Evolutionary conservation across 1,284 basidiomycete genomes (phyloP).

Genomic region (Cutaneotrichosporon cutaneum): DNA sequence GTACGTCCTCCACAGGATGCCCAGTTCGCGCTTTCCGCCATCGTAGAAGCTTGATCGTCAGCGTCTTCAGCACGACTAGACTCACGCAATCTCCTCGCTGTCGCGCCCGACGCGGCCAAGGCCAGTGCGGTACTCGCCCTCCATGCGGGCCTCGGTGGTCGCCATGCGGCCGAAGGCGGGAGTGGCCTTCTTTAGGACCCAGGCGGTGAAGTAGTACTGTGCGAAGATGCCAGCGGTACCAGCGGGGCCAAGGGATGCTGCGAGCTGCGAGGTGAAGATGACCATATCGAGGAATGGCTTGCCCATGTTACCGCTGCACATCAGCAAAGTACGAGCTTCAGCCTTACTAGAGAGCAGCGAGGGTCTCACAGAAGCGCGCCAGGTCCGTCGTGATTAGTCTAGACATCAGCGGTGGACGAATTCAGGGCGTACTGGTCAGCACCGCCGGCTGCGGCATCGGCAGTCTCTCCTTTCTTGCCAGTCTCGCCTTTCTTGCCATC

Average conservation of each 20-base stretch:
- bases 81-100: constrained; percentile 87
- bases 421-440: constrained; percentile 64
- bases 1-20: constrained; percentile 79
- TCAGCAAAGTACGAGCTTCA: constrained; percentile 22
- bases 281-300: constrained; percentile 90
- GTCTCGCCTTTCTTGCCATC: constrained; percentile 12
- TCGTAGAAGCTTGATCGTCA: constrained; percentile 75
- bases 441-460: constrained; percentile 60
- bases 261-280: constrained; percentile 90
- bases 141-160: constrained; percentile 76
- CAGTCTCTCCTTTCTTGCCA: constrained; percentile 10
- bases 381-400: constrained; percentile 89
- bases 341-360: constrained; percentile 81
- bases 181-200: constrained; percentile 78
- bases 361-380: constrained; percentile 81
- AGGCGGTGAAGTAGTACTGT: constrained; percentile 83
- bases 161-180: constrained; percentile 92
- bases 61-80: constrained; percentile 25
- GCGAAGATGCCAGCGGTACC: constrained; percentile 74
- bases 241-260: constrained; percentile 72
- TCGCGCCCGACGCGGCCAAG: constrained; percentile 86
- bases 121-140: constrained; percentile 86
- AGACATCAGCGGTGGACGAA: constrained; percentile 31
- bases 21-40: constrained; percentile 77
- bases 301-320: constrained; percentile 67